A percentile compares a stretch with the other conserved stretches of the same genome.
These are phyloP conservation scores for Papiliotrema nemorosa DNA, from an alignment of 1,284 basidiomycete genomes.

Conservation along the genomic window DNA sequence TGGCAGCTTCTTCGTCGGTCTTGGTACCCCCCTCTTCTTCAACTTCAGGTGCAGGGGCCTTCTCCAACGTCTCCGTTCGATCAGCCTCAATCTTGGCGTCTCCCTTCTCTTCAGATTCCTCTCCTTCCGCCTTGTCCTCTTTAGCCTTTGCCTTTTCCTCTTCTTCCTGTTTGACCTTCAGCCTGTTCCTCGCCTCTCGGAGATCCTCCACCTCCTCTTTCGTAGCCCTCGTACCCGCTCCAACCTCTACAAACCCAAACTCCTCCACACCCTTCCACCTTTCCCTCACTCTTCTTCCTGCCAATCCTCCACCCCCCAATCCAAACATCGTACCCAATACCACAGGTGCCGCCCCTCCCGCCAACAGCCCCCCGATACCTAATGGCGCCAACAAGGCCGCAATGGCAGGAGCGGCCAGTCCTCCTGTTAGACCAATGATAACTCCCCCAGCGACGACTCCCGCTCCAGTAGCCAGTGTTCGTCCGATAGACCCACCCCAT, in stretches of 20 bases:
- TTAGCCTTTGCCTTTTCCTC: neutral
- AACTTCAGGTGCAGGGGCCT: slow-evolving; percentile 9
- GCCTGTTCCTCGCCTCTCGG: slow-evolving; percentile 21
- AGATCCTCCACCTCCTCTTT: slow-evolving; percentile 41
- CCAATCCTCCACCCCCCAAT: slow-evolving; percentile 53
- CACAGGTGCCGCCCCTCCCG: slow-evolving; percentile 51
- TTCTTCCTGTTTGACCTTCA: neutral
- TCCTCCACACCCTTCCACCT: slow-evolving; percentile 55
- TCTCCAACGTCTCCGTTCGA: slow-evolving; percentile 6
- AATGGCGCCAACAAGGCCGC: slow-evolving; percentile 52
- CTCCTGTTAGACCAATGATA: slow-evolving; percentile 55
- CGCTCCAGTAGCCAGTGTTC: slow-evolving; percentile 50
- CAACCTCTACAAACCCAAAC: slow-evolving; percentile 53
- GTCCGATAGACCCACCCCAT: slow-evolving; percentile 51
- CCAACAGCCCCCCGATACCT: slow-evolving; percentile 48
- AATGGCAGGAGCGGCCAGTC: slow-evolving; percentile 55
- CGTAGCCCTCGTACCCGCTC: slow-evolving; percentile 37
- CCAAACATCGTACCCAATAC: slow-evolving; percentile 56
- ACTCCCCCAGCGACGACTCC: slow-evolving; percentile 51
- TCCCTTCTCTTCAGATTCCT: neutral
- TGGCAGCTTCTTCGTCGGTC: slow-evolving; percentile 2
- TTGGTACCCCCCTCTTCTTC: slow-evolving; percentile 10
- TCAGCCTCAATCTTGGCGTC: too few species aligned
- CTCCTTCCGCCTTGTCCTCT: slow-evolving; percentile 3
- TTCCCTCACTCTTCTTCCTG: slow-evolving; percentile 52